Base-by-base conservation (phyloP, 2,329 filamentous ascomycete species). In the Aureobasidium sp. region DNA sequence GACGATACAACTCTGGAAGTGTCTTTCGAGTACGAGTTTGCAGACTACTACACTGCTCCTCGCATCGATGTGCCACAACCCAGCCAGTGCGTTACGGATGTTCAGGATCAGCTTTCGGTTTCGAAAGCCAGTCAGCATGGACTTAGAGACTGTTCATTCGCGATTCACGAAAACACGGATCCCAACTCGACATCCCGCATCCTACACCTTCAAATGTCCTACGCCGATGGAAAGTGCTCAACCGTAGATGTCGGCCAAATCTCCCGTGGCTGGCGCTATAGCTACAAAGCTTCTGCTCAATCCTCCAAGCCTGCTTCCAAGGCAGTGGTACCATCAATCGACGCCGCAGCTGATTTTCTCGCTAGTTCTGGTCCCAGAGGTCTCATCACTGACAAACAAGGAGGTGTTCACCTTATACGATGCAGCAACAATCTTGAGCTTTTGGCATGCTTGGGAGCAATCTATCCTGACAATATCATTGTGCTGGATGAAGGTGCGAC, bases 391-490 rank as follows among this genome's bases (percentile, higher is more conserved):
- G 47, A 32, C 13, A 5, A 25, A 13, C 3, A 36, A 9, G 47
- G 47, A 6, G 47, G 47, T 15, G 9, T 15, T 13, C 47, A 58
- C 7, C 30, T 58, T 11, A 58, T 58, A 5, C 54, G 36, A 16
- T 25, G 21, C 7, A 16, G 44, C 30, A 44, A 13, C 27, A 6
- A 47, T 5, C 5, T 58, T 15, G 54, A 58, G 54, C 5, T 58
- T n/a, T 27, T 58, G 11, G 54, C 54, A n/a, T 42, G 25, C 3
- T 32, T 58, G 27, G 54, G 54, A 2, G 7, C 3, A 6, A 36
- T 58, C 27, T 47, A 58, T 37, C 54, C 54, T 25, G 54, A 58
- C 16, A 47, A 58, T 15, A 48, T 58, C n/a, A 45, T 58, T 16
- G 8, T 58, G 5, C 44, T 47, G 9, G 41, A 15, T 7, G 3